Percentiles rank a stretch among this genome's conserved stretches.
These are phyloP conservation scores for Psilocybe azurescens DNA, from an alignment of 768 basidiomycete genomes.

Conservation along the genomic window DNA sequence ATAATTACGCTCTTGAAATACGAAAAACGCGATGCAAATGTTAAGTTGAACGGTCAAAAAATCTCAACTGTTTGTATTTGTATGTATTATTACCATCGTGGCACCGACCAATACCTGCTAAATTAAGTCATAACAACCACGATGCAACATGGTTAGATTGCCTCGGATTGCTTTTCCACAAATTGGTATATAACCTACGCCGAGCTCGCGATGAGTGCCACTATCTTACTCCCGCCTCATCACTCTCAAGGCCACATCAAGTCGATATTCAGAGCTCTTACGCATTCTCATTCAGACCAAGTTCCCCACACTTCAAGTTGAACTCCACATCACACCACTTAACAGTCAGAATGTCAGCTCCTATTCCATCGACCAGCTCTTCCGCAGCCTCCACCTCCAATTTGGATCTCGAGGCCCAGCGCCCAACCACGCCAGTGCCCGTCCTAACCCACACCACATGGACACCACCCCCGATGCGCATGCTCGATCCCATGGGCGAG, in stretches of 20 bases:
- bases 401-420: slow-evolving; percentile 17
- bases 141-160: slow-evolving; percentile 14
- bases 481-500: slow-evolving; percentile 32
- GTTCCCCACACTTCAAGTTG: not conserved
- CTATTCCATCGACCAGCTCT: slow-evolving; percentile 1
- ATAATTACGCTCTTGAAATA: not conserved
- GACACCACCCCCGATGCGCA: slow-evolving; percentile 15
- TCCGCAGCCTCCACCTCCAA: slow-evolving; percentile 9
- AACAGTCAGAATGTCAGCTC: slow-evolving; percentile 6
- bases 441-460: slow-evolving; percentile 26
- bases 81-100: not conserved
- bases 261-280: not conserved
- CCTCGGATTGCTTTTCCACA: slow-evolving; percentile 8
- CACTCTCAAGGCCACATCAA: not conserved
- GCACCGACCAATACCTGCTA: not conserved
- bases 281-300: not conserved
- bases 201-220: not conserved
- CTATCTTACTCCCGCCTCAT: not conserved
- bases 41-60: not conserved
- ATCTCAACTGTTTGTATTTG: not conserved
- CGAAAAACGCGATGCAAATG: not conserved
- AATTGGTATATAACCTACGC: slow-evolving; percentile 8
- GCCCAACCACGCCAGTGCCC: slow-evolving; percentile 11
- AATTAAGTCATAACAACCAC: not conserved
- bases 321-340: not conserved